Base-by-base conservation (phyloP, 1,284 basidiomycete species). In the Spongispora temasekensis region DNA sequence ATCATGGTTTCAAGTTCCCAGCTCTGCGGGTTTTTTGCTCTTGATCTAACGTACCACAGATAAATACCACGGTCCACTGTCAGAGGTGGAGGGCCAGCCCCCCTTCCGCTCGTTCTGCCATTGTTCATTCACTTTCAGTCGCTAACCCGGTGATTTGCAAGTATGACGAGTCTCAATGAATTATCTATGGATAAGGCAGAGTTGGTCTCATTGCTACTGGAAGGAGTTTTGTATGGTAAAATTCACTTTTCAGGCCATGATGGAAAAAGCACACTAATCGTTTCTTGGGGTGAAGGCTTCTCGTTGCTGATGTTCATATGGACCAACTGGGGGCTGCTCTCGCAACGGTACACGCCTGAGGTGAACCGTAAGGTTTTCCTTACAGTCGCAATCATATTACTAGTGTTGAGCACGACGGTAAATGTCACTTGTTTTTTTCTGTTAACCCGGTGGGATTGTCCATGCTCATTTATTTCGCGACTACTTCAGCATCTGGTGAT, bases 121-220 rank as follows among this genome's bases (percentile, higher is more conserved):
- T n/a, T n/a, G n/a, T n/a, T n/a, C n/a, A n/a, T n/a, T n/a, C n/a
- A n/a, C n/a, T n/a, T n/a, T n/a, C n/a, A n/a, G n/a, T n/a, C n/a
- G n/a, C n/a, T n/a, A n/a, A n/a, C n/a, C n/a, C n/a, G n/a, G n/a
- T n/a, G n/a, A n/a, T n/a, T n/a, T n/a, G n/a, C n/a, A n/a, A n/a
- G n/a, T n/a, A n/a, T n/a, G n/a, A n/a, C n/a, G n/a, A n/a, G n/a
- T n/a, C n/a, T n/a, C n/a, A n/a, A n/a, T n/a, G n/a, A n/a, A n/a
- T n/a, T n/a, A n/a, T n/a, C n/a, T n/a, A n/a, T n/a, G n/a, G 68
- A 64, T 40, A 55, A 70, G 52, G 68, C 68, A 42, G 69, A 62
- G 34, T 55, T 70, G 19, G 30, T 70, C 32, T 57, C 69, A 1
- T 44, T 60, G 9, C 3, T 72, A 13, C 37, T 70, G 46, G 71